Conservation (phyloP, 75 land plant genomes). For the Chamaecyparis obtusa region DNA sequence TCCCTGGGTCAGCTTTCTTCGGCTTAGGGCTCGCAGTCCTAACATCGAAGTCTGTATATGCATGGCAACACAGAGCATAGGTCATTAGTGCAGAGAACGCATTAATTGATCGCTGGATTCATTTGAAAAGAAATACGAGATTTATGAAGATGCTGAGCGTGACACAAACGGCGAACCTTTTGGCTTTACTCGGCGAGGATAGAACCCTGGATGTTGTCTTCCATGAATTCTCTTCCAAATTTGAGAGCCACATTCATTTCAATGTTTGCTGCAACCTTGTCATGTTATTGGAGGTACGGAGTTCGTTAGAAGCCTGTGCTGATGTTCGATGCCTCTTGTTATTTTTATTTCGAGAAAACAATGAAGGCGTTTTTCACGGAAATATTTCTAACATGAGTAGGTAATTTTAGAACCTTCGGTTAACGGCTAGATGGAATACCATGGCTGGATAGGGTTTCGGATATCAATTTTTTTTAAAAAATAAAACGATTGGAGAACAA, state of each 20-base stretch:
- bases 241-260: slow-evolving; percentile 27
- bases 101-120: no score
- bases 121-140: background rate
- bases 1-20: no score
- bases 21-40: no score
- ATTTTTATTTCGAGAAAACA: background rate
- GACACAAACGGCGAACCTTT: slow-evolving; percentile 27
- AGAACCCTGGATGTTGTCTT: slow-evolving; percentile 21
- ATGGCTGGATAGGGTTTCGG: background rate
- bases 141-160: slow-evolving; percentile 24
- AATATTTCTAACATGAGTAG: background rate
- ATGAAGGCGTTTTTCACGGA: background rate
- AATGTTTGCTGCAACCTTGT: slow-evolving; percentile 30
- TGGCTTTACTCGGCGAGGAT: slow-evolving; percentile 31
- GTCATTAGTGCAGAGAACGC: no score
- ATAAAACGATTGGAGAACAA: background rate
- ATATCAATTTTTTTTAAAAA: background rate
- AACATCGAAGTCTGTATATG: no score
- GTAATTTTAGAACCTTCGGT: background rate
- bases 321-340: background rate
- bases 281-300: slow-evolving; percentile 30
- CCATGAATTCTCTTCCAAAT: slow-evolving; percentile 20
- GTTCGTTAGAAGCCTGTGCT: background rate
- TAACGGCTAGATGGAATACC: background rate
- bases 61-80: no score